Percentiles rank a stretch among this genome's conserved stretches.
phyloP scores from a whole-genome alignment of 257 asterid genomes.

The Nicotiana tabacum region DNA sequence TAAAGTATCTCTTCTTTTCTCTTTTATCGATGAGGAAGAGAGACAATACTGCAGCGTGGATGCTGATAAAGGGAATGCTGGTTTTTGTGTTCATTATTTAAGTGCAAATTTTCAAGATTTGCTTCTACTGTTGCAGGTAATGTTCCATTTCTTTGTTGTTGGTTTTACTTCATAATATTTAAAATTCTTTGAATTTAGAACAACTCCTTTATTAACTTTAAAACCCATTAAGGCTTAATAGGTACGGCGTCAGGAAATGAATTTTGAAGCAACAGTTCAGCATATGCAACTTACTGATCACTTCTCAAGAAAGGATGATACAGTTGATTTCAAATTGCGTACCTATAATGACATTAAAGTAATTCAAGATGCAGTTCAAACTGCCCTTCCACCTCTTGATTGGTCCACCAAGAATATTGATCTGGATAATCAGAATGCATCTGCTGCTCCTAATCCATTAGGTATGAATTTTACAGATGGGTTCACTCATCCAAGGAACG shows the following conservation, averaged over 20 bases:
- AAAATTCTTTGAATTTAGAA: not conserved
- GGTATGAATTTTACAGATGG: slow-evolving; percentile 26
- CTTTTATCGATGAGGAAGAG: slow-evolving; percentile 69
- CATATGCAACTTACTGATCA: slow-evolving; percentile 70
- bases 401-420: slow-evolving; percentile 36
- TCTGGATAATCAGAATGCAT: slow-evolving; percentile 16
- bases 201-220: slow-evolving; percentile 21
- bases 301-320: slow-evolving; percentile 34
- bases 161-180: slow-evolving; percentile 1
- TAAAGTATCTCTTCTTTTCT: slow-evolving; percentile 56
- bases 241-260: slow-evolving; percentile 66
- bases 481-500: slow-evolving; percentile 36
- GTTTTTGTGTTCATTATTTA: slow-evolving; percentile 36
- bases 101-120: slow-evolving; percentile 53
- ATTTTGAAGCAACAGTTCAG: slow-evolving; percentile 58
- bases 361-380: slow-evolving; percentile 72
- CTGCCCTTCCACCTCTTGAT: slow-evolving; percentile 42
- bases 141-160: slow-evolving; percentile 10
- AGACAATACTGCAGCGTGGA: slow-evolving; percentile 28
- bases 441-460: slow-evolving; percentile 29
- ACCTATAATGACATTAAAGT: slow-evolving; percentile 29
- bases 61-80: slow-evolving; percentile 32
- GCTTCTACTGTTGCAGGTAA: slow-evolving; percentile 58
- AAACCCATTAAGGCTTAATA: slow-evolving; percentile 41
- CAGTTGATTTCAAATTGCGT: slow-evolving; percentile 23